Conservation (phyloP, 371 early-diverging fungal genomes). For the Haplosporangium sp. region DNA sequence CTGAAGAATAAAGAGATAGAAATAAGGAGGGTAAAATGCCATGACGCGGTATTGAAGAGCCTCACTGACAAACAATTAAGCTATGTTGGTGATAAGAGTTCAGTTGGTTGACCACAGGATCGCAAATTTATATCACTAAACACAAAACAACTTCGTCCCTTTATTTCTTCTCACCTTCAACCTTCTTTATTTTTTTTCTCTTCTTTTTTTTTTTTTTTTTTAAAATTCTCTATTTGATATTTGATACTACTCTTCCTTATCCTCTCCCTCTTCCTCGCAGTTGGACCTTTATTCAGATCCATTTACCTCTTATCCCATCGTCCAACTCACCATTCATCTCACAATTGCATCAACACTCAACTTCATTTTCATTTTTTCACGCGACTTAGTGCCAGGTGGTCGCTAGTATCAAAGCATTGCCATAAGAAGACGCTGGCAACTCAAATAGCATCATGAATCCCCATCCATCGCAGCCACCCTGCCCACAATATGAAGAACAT, state of each 20-base stretch:
- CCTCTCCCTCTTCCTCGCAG: neutral
- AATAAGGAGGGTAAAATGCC: neutral
- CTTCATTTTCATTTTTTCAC: neutral
- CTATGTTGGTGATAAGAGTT: slow-evolving; percentile 5
- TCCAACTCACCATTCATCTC: neutral
- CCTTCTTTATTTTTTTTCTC: neutral
- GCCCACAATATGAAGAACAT: slow-evolving; percentile 15
- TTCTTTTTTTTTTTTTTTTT: neutral
- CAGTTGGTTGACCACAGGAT: slow-evolving; percentile 9
- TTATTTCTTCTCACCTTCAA: neutral
- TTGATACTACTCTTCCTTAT: too few species aligned
- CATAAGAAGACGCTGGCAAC: neutral
- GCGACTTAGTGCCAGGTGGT: neutral
- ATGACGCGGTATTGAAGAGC: neutral
- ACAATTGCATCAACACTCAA: neutral
- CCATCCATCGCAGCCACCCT: slow-evolving; percentile 8
- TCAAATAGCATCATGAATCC: slow-evolving; percentile 10
- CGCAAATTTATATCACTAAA: slow-evolving; percentile 11
- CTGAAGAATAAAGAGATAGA: neutral
- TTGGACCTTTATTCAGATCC: too few species aligned
- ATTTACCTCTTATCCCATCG: neutral
- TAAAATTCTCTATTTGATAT: neutral
- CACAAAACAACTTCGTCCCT: neutral
- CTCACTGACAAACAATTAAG: neutral
- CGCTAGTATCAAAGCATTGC: neutral